Conservation (phyloP, 2,329 filamentous ascomycete genomes). For the Fusarium guadeloupense region DNA sequence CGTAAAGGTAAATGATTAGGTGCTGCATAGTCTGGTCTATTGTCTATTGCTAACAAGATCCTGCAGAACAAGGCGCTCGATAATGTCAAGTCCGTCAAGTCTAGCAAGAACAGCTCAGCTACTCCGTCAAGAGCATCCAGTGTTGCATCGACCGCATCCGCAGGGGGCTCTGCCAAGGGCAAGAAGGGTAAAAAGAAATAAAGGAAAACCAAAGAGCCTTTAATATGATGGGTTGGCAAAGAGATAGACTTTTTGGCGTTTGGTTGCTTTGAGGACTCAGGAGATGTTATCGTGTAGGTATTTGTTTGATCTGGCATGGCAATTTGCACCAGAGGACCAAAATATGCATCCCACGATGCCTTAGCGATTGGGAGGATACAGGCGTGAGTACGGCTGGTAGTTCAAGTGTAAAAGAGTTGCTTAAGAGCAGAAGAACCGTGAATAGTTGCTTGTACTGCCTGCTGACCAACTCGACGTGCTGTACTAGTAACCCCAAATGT, state of each 20-base stretch:
- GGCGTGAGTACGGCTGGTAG: constrained; percentile 16
- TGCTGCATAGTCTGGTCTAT: background rate
- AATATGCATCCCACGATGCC: constrained; percentile 30
- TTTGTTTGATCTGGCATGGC: constrained; percentile 27
- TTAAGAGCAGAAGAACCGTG: constrained; percentile 37
- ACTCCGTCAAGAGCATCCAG: constrained; percentile 87
- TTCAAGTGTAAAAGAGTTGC: constrained; percentile 25
- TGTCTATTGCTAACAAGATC: constrained; percentile 24
- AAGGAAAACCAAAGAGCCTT: constrained; percentile 10
- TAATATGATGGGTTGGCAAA: constrained; percentile 19
- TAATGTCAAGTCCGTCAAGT: constrained; percentile 85
- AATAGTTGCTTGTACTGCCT: constrained; percentile 32
- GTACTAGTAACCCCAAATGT: constrained; percentile 20
- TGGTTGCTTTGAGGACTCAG: constrained; percentile 35
- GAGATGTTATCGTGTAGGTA: constrained; percentile 26
- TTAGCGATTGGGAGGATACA: constrained; percentile 13
- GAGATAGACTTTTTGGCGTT: constrained; percentile 40
- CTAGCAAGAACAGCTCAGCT: constrained; percentile 78
- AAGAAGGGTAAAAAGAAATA: constrained; percentile 52
- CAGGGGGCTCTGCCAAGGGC: constrained; percentile 62
- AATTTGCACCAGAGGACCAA: constrained; percentile 19
- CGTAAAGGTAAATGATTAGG: constrained; percentile 73
- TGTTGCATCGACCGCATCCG: constrained; percentile 77
- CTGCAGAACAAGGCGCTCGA: constrained; percentile 91
- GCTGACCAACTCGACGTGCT: constrained; percentile 20